Evolutionary conservation across 768 basidiomycete genomes (phyloP).

Genomic region (Amanita molliuscula): DNA sequence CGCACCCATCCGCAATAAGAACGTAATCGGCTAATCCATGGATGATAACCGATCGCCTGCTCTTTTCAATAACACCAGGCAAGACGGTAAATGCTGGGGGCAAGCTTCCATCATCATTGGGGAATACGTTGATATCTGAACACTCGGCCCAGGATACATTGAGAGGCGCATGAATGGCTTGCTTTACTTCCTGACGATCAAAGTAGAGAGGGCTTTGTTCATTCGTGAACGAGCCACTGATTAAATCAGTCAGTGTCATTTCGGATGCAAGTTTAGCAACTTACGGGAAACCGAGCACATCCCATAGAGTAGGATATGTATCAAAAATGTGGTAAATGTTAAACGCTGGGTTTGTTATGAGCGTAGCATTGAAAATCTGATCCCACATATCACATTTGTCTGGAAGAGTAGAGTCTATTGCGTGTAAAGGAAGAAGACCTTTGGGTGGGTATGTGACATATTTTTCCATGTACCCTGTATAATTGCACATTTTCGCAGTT

Average conservation of each 20-base stretch:
- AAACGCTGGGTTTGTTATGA: conserved; percentile 64
- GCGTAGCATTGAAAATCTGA: conserved; percentile 49
- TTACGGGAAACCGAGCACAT: conserved; percentile 69
- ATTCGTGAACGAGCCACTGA: conserved; percentile 46
- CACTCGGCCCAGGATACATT: conserved; percentile 57
- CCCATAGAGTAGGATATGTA: too few species aligned
- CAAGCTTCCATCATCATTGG: conserved; percentile 45
- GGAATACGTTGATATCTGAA: conserved; percentile 52
- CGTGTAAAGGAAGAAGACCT: conserved; percentile 57
- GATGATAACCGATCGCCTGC: conserved; percentile 55
- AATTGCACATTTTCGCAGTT: too few species aligned
- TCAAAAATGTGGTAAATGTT: conserved; percentile 73
- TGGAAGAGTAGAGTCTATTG: conserved; percentile 32
- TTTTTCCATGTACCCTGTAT: conserved; percentile 48
- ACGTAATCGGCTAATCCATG: conserved; percentile 70
- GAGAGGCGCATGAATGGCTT: conserved; percentile 58
- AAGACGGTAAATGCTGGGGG: conserved; percentile 57
- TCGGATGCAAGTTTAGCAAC: conserved; percentile 11
- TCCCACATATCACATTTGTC: conserved; percentile 63
- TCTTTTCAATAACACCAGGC: conserved; percentile 71
- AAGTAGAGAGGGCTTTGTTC: conserved; percentile 61
- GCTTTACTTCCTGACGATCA: conserved; percentile 55
- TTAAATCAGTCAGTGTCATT: not conserved
- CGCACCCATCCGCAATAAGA: conserved; percentile 65
- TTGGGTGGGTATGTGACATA: conserved; percentile 54